Conservation (phyloP, 768 basidiomycete genomes). For the Mycena capillaripes region DNA sequence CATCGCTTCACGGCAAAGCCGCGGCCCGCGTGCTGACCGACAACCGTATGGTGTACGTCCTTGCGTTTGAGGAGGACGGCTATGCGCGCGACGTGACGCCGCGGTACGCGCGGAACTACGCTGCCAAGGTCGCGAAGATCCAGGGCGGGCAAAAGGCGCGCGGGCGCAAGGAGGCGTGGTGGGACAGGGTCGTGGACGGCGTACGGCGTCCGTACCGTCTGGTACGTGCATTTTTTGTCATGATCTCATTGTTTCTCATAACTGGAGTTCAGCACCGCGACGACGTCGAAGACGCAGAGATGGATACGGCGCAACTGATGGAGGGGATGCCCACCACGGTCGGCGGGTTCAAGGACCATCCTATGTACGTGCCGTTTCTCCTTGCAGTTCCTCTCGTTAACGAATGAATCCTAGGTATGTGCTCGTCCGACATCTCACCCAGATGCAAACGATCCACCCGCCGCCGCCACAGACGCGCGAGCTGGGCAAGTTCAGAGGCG, state of each 20-base stretch:
- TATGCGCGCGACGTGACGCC: constrained; percentile 93
- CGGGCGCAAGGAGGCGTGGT: constrained; percentile 87
- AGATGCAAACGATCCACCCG: constrained; percentile 88
- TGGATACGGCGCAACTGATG: constrained; percentile 79
- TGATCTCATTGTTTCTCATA: constrained; percentile 36
- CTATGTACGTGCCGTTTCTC: constrained; percentile 68
- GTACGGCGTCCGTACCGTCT: constrained; percentile 86
- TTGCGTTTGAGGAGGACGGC: constrained; percentile 96
- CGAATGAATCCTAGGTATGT: constrained; percentile 69
- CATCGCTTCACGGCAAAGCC: constrained; percentile 36
- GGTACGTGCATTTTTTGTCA: constrained; percentile 59
- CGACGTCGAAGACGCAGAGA: constrained; percentile 92
- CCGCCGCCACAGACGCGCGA: constrained; percentile 72
- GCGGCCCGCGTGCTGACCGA: constrained; percentile 56
- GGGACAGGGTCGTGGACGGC: constrained; percentile 75
- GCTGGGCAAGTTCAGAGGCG: constrained; percentile 93
- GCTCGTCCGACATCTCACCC: constrained; percentile 88
- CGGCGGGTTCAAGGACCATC: constrained; percentile 95
- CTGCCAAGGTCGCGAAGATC: constrained; percentile 84
- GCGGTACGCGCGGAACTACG: constrained; percentile 87
- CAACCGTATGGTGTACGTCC: constrained; percentile 93
- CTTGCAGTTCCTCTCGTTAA: not conserved
- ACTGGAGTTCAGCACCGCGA: constrained; percentile 79
- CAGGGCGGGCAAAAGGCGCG: constrained; percentile 68
- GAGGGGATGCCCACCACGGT: constrained; percentile 96